phyloP scores from a whole-genome alignment of 164 flowering plant species.

The Santalum album region DNA sequence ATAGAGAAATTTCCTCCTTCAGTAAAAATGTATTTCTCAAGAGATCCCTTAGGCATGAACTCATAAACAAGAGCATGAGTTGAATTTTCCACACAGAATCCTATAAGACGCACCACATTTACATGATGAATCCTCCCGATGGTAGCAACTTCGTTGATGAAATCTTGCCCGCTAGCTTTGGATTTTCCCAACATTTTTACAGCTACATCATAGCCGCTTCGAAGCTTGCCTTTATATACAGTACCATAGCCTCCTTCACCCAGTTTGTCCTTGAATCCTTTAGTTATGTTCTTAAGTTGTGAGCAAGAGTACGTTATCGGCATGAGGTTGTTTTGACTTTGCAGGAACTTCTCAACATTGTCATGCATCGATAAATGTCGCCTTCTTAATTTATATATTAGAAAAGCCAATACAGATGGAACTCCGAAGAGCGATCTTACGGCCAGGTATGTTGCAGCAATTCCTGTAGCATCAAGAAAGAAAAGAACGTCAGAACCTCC shows the following conservation, averaged over 20 bases:
- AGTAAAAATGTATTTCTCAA: conserved; percentile 4
- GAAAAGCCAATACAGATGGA: neutral
- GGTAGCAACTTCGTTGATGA: conserved; percentile 3
- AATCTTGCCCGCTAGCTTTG: neutral
- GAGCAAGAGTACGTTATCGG: neutral
- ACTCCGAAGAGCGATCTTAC: neutral
- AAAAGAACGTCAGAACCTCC: too few species aligned
- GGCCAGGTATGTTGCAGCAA: too few species aligned
- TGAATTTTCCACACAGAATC: neutral
- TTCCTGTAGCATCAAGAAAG: too few species aligned
- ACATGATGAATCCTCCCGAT: conserved; percentile 5
- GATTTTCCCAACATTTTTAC: neutral
- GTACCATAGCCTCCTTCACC: conserved; percentile 3
- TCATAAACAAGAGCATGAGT: neutral
- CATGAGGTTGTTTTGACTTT: neutral
- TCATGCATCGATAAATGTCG: neutral
- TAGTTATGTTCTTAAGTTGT: conserved; percentile 1
- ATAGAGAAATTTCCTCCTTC: neutral
- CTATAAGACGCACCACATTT: neutral
- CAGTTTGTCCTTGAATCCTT: neutral
- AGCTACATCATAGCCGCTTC: neutral
- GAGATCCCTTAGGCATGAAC: conserved; percentile 10
- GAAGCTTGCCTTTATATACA: neutral
- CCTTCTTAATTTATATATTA: neutral
- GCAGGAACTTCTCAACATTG: neutral